A percentile compares a stretch with the other conserved stretches of the same genome.
Evolutionary conservation across 305 asterid genomes (phyloP).

Genomic region (Euphrasia arctica): DNA sequence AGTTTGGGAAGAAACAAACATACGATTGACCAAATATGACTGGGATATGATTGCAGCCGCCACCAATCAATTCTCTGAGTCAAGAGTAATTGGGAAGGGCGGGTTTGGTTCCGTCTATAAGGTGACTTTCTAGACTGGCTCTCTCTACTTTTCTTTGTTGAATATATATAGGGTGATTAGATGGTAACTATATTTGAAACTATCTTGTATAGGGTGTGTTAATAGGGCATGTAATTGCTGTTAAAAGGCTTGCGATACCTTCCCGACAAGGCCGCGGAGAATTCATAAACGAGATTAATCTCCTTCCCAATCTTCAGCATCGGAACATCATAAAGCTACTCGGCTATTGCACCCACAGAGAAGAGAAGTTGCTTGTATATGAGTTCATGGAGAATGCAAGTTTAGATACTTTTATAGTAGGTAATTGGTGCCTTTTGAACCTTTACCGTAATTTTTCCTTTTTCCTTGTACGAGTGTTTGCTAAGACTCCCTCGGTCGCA

Average conservation of each 20-base stretch:
- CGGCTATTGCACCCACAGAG: constrained; percentile 34
- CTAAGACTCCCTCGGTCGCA: too few species aligned
- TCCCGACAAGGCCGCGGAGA: background rate
- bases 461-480: too few species aligned
- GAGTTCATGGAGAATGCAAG: constrained; percentile 33
- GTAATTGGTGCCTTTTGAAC: constrained; percentile 17
- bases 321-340: constrained; percentile 31
- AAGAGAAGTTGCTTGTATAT: constrained; percentile 23
- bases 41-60: constrained; percentile 25
- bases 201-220: constrained; percentile 29
- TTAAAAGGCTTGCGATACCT: constrained; percentile 17
- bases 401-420: constrained; percentile 19
- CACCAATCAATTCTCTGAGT: constrained; percentile 23
- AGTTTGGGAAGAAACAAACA: constrained; percentile 14
- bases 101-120: constrained; percentile 13
- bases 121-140: constrained; percentile 22
- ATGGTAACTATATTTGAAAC: background rate
- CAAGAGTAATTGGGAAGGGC: constrained; percentile 15
- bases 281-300: constrained; percentile 19
- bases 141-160: background rate
- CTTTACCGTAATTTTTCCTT: too few species aligned
- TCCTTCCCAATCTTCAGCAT: constrained; percentile 27
- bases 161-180: background rate
- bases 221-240: constrained; percentile 31
- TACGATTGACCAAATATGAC: constrained; percentile 16